phyloP scores from a whole-genome alignment of 805 yeast genomes.

The Kazachstania bromeliacearum region DNA sequence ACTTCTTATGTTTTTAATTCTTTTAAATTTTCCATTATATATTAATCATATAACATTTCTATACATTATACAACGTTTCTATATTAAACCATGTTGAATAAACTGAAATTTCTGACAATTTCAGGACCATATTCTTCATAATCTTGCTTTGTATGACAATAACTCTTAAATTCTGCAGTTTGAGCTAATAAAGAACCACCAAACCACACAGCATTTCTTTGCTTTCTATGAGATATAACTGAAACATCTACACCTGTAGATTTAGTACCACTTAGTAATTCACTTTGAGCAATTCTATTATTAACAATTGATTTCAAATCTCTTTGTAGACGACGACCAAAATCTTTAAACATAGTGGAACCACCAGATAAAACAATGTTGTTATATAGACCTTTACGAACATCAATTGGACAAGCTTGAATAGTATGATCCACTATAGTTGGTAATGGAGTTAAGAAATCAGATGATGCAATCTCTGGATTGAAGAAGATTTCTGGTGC shows the following conservation, averaged over 20 bases:
- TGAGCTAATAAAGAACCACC: constrained; percentile 97
- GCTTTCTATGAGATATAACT: constrained; percentile 94
- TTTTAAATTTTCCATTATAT: too few species aligned
- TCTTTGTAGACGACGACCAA: constrained; percentile 94
- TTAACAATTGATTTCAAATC: constrained; percentile 82
- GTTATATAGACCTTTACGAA: constrained; percentile 89
- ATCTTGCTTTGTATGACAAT: constrained; percentile 94
- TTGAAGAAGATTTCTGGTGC: constrained; percentile 99
- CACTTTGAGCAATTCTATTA: constrained; percentile 77
- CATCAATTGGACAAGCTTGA: constrained; percentile 94
- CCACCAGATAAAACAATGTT: constrained; percentile 97
- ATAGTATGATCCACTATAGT: constrained; percentile 92
- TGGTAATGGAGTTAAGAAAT: constrained; percentile 92
- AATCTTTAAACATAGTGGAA: constrained; percentile 96
- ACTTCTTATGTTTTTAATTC: too few species aligned
- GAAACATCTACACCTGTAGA: constrained; percentile 94
- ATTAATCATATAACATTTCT: too few species aligned
- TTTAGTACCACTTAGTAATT: constrained; percentile 59
- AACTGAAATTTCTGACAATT: constrained; percentile 92
- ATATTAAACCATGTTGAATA: constrained; percentile 75
- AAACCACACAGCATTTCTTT: constrained; percentile 98
- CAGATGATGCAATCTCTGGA: constrained; percentile 94
- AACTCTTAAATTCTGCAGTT: constrained; percentile 91
- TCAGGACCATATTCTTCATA: constrained; percentile 97
- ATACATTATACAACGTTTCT: not conserved